Conservation (phyloP, 23 red algal species). For the Pyropia haitanensis region DNA sequence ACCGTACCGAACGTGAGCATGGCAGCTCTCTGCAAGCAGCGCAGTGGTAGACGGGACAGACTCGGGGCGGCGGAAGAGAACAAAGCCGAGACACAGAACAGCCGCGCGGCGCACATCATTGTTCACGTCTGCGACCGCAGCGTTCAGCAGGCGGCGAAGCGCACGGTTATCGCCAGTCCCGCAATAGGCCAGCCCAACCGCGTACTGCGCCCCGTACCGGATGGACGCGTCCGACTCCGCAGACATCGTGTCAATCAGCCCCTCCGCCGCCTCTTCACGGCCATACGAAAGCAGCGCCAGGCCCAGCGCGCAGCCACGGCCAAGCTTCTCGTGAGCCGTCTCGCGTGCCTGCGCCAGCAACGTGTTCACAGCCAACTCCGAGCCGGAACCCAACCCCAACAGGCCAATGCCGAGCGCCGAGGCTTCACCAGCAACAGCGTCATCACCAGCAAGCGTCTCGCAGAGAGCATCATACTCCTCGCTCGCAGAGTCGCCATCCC, state of each 20-base stretch:
- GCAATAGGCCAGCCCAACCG: slow-evolving; percentile 88
- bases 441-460: slow-evolving; percentile 77
- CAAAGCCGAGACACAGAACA: slow-evolving; percentile 82
- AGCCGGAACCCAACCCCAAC: slow-evolving; percentile 64
- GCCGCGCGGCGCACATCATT: slow-evolving; percentile 97
- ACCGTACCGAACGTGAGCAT: slow-evolving; percentile 91
- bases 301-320: slow-evolving; percentile 79
- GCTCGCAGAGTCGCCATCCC: slow-evolving; percentile 63
- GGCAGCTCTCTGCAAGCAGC: slow-evolving; percentile 84
- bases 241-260: slow-evolving; percentile 70
- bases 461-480: slow-evolving; percentile 89
- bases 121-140: slow-evolving; percentile 86
- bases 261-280: slow-evolving; percentile 75
- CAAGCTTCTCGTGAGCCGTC: slow-evolving; percentile 95
- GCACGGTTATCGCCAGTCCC: slow-evolving; percentile 90
- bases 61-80: slow-evolving; percentile 71
- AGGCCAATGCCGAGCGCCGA: slow-evolving; percentile 92
- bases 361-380: slow-evolving; percentile 54
- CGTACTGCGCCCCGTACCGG: slow-evolving; percentile 83
- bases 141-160: slow-evolving; percentile 73
- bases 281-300: slow-evolving; percentile 78
- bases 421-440: slow-evolving; percentile 87
- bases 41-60: slow-evolving; percentile 71
- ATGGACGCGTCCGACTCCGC: slow-evolving; percentile 62
- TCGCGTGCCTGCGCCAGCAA: slow-evolving; percentile 89